phyloP scores from a whole-genome alignment of 352 stramenopile genomes.

The Nannochloropsis limnetica region DNA sequence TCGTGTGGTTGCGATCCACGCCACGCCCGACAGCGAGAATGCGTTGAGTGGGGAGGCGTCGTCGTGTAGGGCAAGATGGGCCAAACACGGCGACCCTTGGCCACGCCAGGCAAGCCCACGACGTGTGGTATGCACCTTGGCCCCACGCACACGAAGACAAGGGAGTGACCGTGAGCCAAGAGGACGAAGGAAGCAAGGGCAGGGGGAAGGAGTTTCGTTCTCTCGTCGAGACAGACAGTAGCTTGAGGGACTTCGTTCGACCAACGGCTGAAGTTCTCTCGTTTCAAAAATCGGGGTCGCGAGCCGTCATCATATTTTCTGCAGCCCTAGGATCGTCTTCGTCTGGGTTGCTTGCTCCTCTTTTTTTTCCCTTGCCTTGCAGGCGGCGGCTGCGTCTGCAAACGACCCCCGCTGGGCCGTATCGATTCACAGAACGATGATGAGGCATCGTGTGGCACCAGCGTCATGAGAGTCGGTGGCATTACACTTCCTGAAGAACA shows the following conservation, averaged over 20 bases:
- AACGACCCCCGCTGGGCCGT: neutral
- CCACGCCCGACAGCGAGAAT: neutral
- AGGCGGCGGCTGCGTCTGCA: neutral
- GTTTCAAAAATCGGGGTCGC: neutral
- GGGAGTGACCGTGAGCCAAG: neutral
- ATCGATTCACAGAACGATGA: neutral
- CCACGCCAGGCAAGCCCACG: neutral
- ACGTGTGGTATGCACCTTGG: neutral
- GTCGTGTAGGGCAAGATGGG: neutral
- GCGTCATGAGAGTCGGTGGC: neutral
- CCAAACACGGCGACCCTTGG: neutral
- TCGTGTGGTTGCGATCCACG: neutral
- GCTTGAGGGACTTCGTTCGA: too few species aligned
- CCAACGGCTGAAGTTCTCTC: too few species aligned
- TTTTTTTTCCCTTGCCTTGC: neutral
- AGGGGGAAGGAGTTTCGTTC: neutral
- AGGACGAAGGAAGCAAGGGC: neutral
- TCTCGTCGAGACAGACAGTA: neutral
- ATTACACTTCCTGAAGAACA: too few species aligned
- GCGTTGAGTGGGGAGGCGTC: neutral
- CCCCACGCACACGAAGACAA: neutral
- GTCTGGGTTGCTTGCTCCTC: neutral
- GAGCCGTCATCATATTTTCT: neutral
- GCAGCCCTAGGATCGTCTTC: neutral
- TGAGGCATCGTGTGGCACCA: neutral